Conservation (phyloP, 352 stramenopile species). For the Phytophthora kernoviae region DNA sequence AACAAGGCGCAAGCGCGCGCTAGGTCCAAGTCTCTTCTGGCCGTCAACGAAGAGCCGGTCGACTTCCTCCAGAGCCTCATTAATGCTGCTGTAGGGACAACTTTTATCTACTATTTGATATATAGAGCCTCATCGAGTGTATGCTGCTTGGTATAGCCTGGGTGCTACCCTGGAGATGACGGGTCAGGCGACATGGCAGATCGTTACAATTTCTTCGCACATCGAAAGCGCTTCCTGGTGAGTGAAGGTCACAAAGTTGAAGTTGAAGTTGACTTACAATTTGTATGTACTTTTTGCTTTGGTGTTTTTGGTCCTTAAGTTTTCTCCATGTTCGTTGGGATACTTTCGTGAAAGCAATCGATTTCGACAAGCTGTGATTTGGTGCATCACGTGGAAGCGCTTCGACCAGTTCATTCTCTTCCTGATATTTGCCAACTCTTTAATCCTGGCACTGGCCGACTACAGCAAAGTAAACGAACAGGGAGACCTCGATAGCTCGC, state of each 20-base stretch:
- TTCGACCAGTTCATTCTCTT: slow-evolving; percentile 88
- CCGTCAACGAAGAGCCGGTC: background rate
- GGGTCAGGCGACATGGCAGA: slow-evolving; percentile 53
- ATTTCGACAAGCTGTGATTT: slow-evolving; percentile 63
- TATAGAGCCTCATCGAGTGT: background rate
- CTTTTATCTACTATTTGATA: background rate
- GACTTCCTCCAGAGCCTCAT: slow-evolving; percentile 30
- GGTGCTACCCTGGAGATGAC: slow-evolving; percentile 59
- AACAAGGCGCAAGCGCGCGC: slow-evolving; percentile 7
- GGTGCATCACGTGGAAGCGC: slow-evolving; percentile 69
- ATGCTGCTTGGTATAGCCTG: slow-evolving; percentile 29
- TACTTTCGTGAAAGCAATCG: slow-evolving; percentile 53
- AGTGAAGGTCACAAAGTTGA: slow-evolving; percentile 1
- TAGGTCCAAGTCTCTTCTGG: background rate
- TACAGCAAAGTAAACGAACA: slow-evolving; percentile 61
- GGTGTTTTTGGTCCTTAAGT: slow-evolving; percentile 45
- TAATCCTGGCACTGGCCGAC: slow-evolving; percentile 81
- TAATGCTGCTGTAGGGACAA: slow-evolving; percentile 22
- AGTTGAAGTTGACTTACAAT: background rate
- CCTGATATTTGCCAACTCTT: slow-evolving; percentile 84
- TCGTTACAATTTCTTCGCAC: slow-evolving; percentile 69
- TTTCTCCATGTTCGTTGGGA: slow-evolving; percentile 59
- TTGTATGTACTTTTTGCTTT: background rate
- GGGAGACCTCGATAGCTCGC: slow-evolving; percentile 44
- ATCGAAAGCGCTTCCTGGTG: slow-evolving; percentile 65